Percentiles rank a stretch among this genome's conserved stretches.
Evolutionary conservation across 177 flowering plant genomes (phyloP).

Genomic region (Vitis hybrid): DNA sequence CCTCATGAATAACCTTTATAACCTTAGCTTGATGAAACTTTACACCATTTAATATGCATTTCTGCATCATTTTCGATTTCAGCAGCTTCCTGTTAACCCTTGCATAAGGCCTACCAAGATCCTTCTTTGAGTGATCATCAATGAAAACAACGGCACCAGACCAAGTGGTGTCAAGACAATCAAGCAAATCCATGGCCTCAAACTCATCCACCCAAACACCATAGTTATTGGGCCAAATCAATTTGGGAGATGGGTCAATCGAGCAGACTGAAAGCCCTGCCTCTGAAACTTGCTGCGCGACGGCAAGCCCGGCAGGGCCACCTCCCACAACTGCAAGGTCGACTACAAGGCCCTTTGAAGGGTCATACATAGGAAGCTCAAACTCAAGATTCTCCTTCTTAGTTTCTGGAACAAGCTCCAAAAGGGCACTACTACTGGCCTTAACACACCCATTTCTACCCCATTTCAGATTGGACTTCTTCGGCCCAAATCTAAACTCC

Average conservation of each 20-base stretch:
- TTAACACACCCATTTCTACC: slow-evolving; percentile 31
- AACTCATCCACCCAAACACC: slow-evolving; percentile 99
- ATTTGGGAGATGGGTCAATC: slow-evolving; percentile 79
- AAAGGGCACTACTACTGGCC: slow-evolving; percentile 54
- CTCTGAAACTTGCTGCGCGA: slow-evolving; percentile 87
- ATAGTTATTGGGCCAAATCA: slow-evolving; percentile 93
- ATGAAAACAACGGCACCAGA: slow-evolving; percentile 75
- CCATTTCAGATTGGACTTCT: slow-evolving; percentile 26
- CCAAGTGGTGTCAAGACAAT: slow-evolving; percentile 93
- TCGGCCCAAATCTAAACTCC: slow-evolving; percentile 30
- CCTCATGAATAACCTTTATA: slow-evolving; percentile 71
- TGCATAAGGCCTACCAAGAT: slow-evolving; percentile 77
- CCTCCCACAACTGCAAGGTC: slow-evolving; percentile 88
- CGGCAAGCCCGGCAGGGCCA: slow-evolving; percentile 93
- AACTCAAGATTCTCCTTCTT: slow-evolving; percentile 81
- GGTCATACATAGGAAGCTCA: slow-evolving; percentile 81
- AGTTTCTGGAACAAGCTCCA: slow-evolving; percentile 85
- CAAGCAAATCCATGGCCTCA: slow-evolving; percentile 90
- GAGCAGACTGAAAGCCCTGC: slow-evolving; percentile 89
- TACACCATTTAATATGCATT: slow-evolving; percentile 83
- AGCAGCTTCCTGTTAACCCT: slow-evolving; percentile 80
- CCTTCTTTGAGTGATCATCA: slow-evolving; percentile 52
- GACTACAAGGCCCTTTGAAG: slow-evolving; percentile 65
- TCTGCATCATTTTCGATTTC: slow-evolving; percentile 87
- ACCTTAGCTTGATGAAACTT: slow-evolving; percentile 89